Evolutionary conservation across 225 moss, liverwort and hornwort species (phyloP).

Genomic region (Lunularia cruciata): DNA sequence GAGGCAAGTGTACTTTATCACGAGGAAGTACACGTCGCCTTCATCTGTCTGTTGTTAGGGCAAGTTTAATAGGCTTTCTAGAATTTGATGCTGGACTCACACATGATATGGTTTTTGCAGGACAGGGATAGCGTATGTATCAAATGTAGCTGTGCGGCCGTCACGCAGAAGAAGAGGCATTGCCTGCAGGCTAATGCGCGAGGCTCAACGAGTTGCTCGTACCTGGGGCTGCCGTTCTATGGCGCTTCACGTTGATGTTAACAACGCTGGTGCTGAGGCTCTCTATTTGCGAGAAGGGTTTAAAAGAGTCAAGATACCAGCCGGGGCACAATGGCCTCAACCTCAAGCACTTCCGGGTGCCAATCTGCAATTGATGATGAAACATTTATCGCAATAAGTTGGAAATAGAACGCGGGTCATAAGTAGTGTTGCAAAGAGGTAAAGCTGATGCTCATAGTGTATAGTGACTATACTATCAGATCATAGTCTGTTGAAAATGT

Average conservation of each 20-base stretch:
- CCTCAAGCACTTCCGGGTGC: slow-evolving; percentile 35
- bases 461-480: too few relatives aligned
- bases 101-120: slow-evolving; percentile 15
- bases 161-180: slow-evolving; percentile 25
- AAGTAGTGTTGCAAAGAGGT: too few relatives aligned
- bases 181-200: slow-evolving; percentile 27
- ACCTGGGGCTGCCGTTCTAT: slow-evolving; percentile 35
- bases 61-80: too few relatives aligned
- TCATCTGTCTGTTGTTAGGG: too few relatives aligned
- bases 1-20: background rate
- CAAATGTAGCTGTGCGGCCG: slow-evolving; percentile 32
- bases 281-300: slow-evolving; percentile 30
- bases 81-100: background rate
- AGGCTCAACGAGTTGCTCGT: slow-evolving; percentile 22
- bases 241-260: slow-evolving; percentile 31
- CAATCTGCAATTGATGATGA: slow-evolving; percentile 30
- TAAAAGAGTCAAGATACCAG: slow-evolving; percentile 19
- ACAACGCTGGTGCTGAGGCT: slow-evolving; percentile 26
- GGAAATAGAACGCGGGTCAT: too few relatives aligned
- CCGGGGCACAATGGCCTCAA: slow-evolving; percentile 30
- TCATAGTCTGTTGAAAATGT: too few relatives aligned
- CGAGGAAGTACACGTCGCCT: too few relatives aligned
- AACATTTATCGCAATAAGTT: background rate
- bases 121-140: slow-evolving; percentile 34
- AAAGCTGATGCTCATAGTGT: too few relatives aligned